A percentile compares a stretch with the other conserved stretches of the same genome.
These are phyloP conservation scores for Colletotrichum caudatum DNA, from an alignment of 2,329 filamentous ascomycete species.

Conservation along the genomic window DNA sequence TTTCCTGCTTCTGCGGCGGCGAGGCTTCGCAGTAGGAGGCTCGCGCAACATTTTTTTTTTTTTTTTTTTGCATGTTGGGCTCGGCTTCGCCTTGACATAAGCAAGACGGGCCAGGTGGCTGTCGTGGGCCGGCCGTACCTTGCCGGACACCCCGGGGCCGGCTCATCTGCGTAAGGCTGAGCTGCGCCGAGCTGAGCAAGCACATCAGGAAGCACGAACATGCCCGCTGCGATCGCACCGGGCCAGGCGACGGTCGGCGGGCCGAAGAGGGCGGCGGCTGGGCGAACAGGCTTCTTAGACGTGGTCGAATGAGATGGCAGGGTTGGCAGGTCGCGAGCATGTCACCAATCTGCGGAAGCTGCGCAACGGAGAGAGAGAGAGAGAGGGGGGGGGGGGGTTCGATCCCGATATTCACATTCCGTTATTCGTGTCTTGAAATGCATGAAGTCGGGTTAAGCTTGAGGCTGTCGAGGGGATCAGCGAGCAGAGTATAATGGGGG, in stretches of 20 bases:
- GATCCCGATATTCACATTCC: conserved; percentile 1
- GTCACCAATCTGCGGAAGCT: conserved; percentile 1
- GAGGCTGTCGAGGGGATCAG: conserved; percentile 7
- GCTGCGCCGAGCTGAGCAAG: background rate
- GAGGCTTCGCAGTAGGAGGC: background rate
- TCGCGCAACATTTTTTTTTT: background rate
- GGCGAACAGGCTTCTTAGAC: conserved; percentile 15
- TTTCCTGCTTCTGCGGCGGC: background rate
- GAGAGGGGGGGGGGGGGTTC: too few relatives aligned
- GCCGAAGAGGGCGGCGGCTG: conserved; percentile 15
- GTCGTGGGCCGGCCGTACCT: background rate
- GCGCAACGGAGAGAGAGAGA: background rate
- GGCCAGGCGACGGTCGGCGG: background rate
- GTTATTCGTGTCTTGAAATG: conserved; percentile 15
- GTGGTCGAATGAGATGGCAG: conserved; percentile 13
- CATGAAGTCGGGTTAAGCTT: conserved; percentile 40
- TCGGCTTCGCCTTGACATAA: background rate
- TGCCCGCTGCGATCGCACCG: background rate
- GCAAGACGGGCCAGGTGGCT: background rate
- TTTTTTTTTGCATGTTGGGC: background rate
- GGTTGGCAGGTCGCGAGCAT: background rate
- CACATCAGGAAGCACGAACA: background rate
- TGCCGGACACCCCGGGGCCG: background rate
- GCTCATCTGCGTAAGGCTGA: background rate
- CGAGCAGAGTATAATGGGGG: background rate